Conservation (phyloP, 2,329 filamentous ascomycete species). For the Aspergillus arachidicola region DNA sequence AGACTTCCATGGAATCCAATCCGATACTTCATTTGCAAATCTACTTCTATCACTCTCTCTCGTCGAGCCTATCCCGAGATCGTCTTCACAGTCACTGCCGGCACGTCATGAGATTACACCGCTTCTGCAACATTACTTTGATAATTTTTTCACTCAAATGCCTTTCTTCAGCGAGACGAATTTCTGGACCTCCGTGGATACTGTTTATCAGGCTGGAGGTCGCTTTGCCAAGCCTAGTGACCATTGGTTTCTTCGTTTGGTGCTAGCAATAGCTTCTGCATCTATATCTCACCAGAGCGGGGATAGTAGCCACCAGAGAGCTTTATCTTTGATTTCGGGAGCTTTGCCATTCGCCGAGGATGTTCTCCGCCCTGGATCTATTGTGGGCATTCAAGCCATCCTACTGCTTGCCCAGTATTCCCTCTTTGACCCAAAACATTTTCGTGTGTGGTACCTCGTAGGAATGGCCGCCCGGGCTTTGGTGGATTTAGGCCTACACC, state of each 20-base stretch:
- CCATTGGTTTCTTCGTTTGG: constrained; percentile 85
- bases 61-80: constrained; percentile 70
- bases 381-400: constrained; percentile 83
- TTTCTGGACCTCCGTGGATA: constrained; percentile 77
- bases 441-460: constrained; percentile 91
- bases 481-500: constrained; percentile 88
- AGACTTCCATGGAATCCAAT: constrained; percentile 87
- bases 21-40: constrained; percentile 88
- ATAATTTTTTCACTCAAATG: constrained; percentile 76
- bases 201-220: constrained; percentile 73
- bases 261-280: constrained; percentile 78
- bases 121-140: constrained; percentile 81
- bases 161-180: constrained; percentile 81
- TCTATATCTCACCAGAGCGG: constrained; percentile 69
- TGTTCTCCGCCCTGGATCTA: constrained; percentile 81
- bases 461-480: constrained; percentile 86
- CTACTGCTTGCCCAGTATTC: constrained; percentile 86
- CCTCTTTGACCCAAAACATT: constrained; percentile 85
- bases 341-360: constrained; percentile 79
- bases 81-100: constrained; percentile 66
- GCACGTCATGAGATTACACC: constrained; percentile 67
- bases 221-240: constrained; percentile 68
- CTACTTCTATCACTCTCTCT: constrained; percentile 81
- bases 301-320: constrained; percentile 64
- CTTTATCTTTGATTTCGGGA: constrained; percentile 61